Evolutionary conservation across 805 yeast genomes (phyloP).

Genomic region (Ogataea naganishii): DNA sequence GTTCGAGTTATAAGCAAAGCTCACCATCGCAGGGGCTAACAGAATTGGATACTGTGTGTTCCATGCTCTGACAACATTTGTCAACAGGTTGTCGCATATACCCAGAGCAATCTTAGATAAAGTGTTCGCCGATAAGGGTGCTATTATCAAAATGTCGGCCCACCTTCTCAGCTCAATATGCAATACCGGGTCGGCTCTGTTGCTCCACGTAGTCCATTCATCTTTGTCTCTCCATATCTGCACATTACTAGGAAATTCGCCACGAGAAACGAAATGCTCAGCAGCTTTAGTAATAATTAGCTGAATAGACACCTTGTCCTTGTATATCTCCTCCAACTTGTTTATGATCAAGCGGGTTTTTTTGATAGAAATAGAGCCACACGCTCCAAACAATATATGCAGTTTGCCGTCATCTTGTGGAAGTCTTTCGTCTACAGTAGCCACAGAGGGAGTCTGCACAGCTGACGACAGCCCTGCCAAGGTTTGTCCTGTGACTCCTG

Average conservation of each 20-base stretch:
- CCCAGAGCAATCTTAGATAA: constrained; percentile 48
- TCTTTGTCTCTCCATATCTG: constrained; percentile 50
- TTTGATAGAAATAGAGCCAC: constrained; percentile 45
- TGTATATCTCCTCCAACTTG: constrained; percentile 44
- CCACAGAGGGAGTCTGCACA: constrained; percentile 4
- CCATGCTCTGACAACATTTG: constrained; percentile 55
- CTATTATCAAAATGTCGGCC: constrained; percentile 50
- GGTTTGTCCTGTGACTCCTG: background rate
- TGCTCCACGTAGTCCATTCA: constrained; percentile 48
- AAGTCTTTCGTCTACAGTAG: constrained; percentile 26
- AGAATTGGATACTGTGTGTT: constrained; percentile 49
- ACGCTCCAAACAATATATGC: constrained; percentile 48
- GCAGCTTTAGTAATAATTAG: constrained; percentile 45
- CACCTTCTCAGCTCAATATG: constrained; percentile 53
- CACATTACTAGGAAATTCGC: constrained; percentile 35
- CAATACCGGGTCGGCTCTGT: constrained; percentile 49
- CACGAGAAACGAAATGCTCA: constrained; percentile 42
- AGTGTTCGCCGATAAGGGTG: constrained; percentile 52
- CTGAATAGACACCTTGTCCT: constrained; percentile 43
- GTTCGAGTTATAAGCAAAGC: constrained; percentile 48
- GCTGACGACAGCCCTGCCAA: constrained; percentile 1
- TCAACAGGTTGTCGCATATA: constrained; percentile 47
- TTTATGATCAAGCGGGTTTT: constrained; percentile 45
- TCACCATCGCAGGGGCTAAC: constrained; percentile 54
- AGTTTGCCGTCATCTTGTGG: constrained; percentile 47